Evolutionary conservation across 768 basidiomycete species (phyloP).

Genomic region (Phanerochaete carnosa): DNA sequence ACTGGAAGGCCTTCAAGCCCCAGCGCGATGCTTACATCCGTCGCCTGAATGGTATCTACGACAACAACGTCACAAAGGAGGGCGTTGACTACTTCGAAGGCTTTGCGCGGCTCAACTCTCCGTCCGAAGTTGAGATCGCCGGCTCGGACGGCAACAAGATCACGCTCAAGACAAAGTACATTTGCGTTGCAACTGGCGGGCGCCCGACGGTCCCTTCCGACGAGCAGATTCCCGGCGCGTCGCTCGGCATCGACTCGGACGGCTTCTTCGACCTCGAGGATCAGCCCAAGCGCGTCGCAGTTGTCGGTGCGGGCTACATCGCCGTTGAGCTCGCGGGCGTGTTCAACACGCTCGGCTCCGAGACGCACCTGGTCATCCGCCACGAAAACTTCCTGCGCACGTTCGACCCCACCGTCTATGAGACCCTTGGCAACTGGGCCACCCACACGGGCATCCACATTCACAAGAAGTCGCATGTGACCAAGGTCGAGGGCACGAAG

Average conservation of each 20-base stretch:
- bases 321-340: constrained; percentile 96
- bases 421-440: constrained; percentile 87
- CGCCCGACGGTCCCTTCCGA: constrained; percentile 77
- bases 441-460: constrained; percentile 89
- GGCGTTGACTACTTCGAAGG: constrained; percentile 86
- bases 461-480: constrained; percentile 74
- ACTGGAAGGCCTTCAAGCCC: constrained; percentile 89
- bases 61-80: constrained; percentile 83
- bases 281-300: constrained; percentile 90
- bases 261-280: constrained; percentile 92
- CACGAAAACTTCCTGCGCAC: constrained; percentile 87
- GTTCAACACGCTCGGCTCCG: constrained; percentile 84
- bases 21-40: constrained; percentile 96
- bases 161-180: constrained; percentile 68
- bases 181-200: constrained; percentile 87
- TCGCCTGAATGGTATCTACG: constrained; percentile 87
- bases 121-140: constrained; percentile 71
- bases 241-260: constrained; percentile 88
- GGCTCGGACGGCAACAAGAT: constrained; percentile 66
- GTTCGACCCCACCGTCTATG: constrained; percentile 86
- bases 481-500: constrained; percentile 70
- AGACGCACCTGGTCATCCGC: constrained; percentile 91
- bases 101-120: constrained; percentile 65
- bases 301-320: constrained; percentile 97
- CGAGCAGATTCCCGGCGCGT: constrained; percentile 82